These are phyloP conservation scores for Entoloma clypeatum DNA, from an alignment of 1,284 basidiomycete species.

Conservation along the genomic window DNA sequence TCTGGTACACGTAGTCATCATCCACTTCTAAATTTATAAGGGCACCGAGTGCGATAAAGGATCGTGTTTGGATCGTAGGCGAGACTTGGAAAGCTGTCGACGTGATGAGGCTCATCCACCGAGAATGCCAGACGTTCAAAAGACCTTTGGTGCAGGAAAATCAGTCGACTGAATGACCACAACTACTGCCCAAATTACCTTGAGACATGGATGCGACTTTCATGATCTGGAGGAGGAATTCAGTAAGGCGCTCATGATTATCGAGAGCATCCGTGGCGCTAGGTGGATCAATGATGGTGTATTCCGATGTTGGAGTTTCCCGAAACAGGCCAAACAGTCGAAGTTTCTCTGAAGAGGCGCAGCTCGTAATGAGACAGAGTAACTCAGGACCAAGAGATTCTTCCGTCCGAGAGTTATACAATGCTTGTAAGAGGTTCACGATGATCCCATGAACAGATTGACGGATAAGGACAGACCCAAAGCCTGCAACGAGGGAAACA, in stretches of 20 bases:
- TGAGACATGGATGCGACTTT: constrained; percentile 62
- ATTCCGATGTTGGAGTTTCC: constrained; percentile 61
- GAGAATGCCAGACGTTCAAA: constrained; percentile 87
- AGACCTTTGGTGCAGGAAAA: constrained; percentile 52
- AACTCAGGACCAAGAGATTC: constrained; percentile 57
- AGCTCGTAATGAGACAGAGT: constrained; percentile 58
- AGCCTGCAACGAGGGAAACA: constrained; percentile 69
- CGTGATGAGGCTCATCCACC: constrained; percentile 92
- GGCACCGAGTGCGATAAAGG: constrained; percentile 82
- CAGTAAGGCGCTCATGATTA: constrained; percentile 63
- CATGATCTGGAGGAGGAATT: constrained; percentile 63
- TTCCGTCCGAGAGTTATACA: constrained; percentile 58
- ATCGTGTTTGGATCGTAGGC: constrained; percentile 84
- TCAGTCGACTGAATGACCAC: constrained; percentile 2
- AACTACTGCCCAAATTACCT: constrained; percentile 43
- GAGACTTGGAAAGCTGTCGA: constrained; percentile 92
- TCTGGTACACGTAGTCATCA: constrained; percentile 86
- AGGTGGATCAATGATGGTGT: constrained; percentile 48
- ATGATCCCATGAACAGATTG: constrained; percentile 79
- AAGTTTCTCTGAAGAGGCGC: constrained; percentile 54
- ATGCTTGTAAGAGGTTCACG: constrained; percentile 75
- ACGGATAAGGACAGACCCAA: constrained; percentile 70
- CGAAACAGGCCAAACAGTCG: constrained; percentile 72
- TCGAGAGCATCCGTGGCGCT: constrained; percentile 64
- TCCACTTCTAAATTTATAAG: constrained; percentile 80